Conservation (phyloP, 148 eudicot genomes). For the Spergularia marina region DNA sequence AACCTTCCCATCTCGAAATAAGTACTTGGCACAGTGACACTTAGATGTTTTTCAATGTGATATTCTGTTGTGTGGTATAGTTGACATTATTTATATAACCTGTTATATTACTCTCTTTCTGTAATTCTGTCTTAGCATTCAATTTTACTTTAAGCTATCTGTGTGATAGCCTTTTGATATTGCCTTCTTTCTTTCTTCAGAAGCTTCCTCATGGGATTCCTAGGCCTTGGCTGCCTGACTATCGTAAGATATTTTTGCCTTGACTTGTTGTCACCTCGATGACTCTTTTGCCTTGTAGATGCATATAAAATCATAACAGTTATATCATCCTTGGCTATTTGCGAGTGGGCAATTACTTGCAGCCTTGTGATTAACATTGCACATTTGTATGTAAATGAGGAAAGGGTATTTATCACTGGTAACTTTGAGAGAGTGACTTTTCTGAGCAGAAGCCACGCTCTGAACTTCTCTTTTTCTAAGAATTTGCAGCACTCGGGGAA, state of each 20-base stretch:
- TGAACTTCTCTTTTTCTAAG: background rate
- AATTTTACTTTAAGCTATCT: background rate
- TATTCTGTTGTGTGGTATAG: background rate
- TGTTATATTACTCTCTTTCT: background rate
- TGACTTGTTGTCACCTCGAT: slow-evolving; percentile 13
- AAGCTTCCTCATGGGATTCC: slow-evolving; percentile 16
- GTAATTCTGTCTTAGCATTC: background rate
- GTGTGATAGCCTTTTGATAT: slow-evolving; percentile 1
- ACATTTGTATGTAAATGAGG: background rate
- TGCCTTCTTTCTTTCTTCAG: slow-evolving; percentile 19
- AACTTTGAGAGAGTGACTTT: background rate
- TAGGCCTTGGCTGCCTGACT: slow-evolving; percentile 23
- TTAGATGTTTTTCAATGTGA: background rate
- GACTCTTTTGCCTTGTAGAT: slow-evolving; percentile 6
- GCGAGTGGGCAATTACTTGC: background rate
- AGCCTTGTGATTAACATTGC: background rate
- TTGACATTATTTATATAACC: background rate
- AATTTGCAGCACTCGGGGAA: background rate
- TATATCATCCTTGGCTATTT: background rate
- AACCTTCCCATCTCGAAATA: no score
- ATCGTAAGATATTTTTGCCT: slow-evolving; percentile 14
- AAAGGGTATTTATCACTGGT: background rate
- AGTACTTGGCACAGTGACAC: no score
- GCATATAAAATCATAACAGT: background rate
- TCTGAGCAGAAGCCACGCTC: no score